phyloP scores from a whole-genome alignment of 2,329 filamentous ascomycete genomes.

The Fusarium floridanum region DNA sequence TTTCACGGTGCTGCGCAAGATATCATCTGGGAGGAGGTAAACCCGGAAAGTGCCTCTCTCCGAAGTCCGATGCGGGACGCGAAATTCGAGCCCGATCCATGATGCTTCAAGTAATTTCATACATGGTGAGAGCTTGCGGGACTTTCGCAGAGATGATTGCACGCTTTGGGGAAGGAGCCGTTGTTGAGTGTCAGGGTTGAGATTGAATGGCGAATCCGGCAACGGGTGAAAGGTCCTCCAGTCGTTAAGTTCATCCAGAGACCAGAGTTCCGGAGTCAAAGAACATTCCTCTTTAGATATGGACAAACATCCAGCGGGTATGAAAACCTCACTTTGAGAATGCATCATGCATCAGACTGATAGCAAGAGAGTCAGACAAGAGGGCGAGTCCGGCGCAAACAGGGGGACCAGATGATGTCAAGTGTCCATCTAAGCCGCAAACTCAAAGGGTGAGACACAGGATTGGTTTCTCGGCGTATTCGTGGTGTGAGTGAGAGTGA shows the following conservation, averaged over 20 bases:
- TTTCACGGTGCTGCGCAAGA: constrained; percentile 65
- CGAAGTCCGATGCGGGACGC: constrained; percentile 32
- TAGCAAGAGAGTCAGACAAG: not conserved
- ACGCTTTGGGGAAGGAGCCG: constrained; percentile 35
- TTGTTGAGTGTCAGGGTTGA: not conserved
- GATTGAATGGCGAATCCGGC: constrained; percentile 23
- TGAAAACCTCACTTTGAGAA: constrained; percentile 46
- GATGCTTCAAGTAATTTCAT: constrained; percentile 49
- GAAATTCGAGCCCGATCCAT: constrained; percentile 62
- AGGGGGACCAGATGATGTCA: not conserved
- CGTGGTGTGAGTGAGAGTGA: not conserved
- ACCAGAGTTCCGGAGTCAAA: constrained; percentile 30
- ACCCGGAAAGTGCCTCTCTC: constrained; percentile 61
- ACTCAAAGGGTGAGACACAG: not conserved
- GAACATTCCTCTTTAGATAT: constrained; percentile 43
- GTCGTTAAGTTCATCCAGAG: constrained; percentile 8
- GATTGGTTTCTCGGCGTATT: not conserved
- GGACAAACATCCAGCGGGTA: constrained; percentile 57
- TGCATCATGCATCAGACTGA: constrained; percentile 24
- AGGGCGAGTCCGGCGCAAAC: not conserved
- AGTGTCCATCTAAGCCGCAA: not conserved
- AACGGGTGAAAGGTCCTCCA: constrained; percentile 49
- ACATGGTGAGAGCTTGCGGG: constrained; percentile 42
- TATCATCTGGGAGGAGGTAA: constrained; percentile 76
- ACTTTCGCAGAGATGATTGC: constrained; percentile 48